A percentile compares a stretch with the other conserved stretches of the same genome.
Evolutionary conservation across 73 alveolate genomes (phyloP).

Genomic region (Effrenium voratum): DNA sequence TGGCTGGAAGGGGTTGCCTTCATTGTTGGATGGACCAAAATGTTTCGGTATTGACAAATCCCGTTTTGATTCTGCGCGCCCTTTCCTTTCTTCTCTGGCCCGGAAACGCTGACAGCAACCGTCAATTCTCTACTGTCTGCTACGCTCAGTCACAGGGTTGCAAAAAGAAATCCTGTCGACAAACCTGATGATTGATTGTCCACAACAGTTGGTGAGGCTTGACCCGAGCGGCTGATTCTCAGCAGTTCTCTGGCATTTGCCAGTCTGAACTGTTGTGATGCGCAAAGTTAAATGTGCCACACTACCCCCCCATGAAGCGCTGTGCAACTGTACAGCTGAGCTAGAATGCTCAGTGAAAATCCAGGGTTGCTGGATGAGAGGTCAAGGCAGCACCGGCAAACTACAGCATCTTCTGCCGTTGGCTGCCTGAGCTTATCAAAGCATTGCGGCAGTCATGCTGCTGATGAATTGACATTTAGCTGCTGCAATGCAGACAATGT

Average conservation of each 20-base stretch:
- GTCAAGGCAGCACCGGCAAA: neutral
- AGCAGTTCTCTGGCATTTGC: neutral
- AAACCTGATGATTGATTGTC: neutral
- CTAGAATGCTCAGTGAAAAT: neutral
- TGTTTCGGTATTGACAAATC: too few relatives aligned
- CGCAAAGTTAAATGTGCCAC: neutral
- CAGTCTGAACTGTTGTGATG: neutral
- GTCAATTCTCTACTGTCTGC: too few relatives aligned
- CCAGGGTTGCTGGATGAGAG: neutral
- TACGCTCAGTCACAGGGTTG: too few relatives aligned
- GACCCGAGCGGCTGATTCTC: neutral
- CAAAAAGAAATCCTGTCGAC: neutral
- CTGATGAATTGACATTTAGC: neutral
- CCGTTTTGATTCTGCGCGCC: too few relatives aligned
- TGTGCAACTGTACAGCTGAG: neutral
- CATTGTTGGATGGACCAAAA: too few relatives aligned
- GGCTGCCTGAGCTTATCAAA: constrained; percentile 20
- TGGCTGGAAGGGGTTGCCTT: too few relatives aligned
- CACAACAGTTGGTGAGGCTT: neutral
- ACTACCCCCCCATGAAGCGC: neutral
- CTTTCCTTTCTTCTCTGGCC: too few relatives aligned
- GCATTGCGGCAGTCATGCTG: neutral
- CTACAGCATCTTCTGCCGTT: constrained; percentile 81
- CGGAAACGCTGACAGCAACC: too few relatives aligned
- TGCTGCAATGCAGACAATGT: neutral